Evolutionary conservation across 306 rosid genomes (phyloP).

Genomic region (Pterocarpus macrocarpus): DNA sequence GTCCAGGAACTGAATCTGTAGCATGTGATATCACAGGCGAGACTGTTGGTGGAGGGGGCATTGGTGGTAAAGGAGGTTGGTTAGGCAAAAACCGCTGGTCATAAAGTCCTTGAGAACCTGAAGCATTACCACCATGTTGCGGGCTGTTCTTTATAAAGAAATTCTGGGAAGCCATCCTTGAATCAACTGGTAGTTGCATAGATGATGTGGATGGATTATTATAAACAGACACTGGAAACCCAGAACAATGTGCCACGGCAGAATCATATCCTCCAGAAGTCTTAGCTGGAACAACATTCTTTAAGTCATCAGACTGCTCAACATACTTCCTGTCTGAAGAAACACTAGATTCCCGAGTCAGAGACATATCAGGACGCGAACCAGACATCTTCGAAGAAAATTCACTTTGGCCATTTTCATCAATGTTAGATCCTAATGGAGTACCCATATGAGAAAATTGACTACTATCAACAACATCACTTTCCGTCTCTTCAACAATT

Average conservation of each 20-base stretch:
- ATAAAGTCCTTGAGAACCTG: conserved; percentile 81
- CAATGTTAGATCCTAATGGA: conserved; percentile 71
- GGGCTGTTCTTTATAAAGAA: conserved; percentile 72
- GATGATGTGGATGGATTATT: conserved; percentile 65
- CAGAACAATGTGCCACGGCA: conserved; percentile 58
- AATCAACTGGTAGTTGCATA: conserved; percentile 66
- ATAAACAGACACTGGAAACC: conserved; percentile 66
- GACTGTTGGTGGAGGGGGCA: conserved; percentile 87
- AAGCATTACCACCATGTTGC: conserved; percentile 70
- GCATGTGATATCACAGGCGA: conserved; percentile 69
- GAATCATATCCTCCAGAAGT: conserved; percentile 73
- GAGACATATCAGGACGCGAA: conserved; percentile 77
- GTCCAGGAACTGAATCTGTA: conserved; percentile 68
- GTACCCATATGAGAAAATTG: conserved; percentile 78
- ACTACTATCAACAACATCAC: conserved; percentile 73
- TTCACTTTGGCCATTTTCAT: conserved; percentile 83
- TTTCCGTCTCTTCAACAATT: conserved; percentile 95
- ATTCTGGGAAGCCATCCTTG: conserved; percentile 69
- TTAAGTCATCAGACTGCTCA: conserved; percentile 81
- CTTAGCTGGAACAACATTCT: conserved; percentile 61
- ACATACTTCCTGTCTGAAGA: conserved; percentile 85
- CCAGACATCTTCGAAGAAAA: conserved; percentile 93
- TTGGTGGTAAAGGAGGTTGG: conserved; percentile 97
- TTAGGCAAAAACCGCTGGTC: conserved; percentile 79
- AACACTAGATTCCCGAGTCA: conserved; percentile 87